Evolutionary conservation across 345 rosid species (phyloP).

Genomic region (Draba incana): DNA sequence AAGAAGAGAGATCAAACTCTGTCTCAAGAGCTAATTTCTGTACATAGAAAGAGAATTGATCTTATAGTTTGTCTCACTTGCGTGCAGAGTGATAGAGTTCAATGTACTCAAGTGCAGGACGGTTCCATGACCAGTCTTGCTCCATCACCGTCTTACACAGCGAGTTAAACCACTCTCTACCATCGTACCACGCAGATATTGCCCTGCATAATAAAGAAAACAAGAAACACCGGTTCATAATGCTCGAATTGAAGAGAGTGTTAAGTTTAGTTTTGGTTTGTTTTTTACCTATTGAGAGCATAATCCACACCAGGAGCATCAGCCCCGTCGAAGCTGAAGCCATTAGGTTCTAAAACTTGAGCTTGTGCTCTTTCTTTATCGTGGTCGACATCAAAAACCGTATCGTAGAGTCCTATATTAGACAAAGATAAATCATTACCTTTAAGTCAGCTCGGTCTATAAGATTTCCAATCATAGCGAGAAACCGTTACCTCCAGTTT

Average conservation of each 20-base stretch:
- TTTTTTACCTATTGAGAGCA: conserved; percentile 75
- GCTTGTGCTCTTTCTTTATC: conserved; percentile 84
- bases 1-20: conserved; percentile 33
- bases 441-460: not conserved
- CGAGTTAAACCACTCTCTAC: conserved; percentile 73
- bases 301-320: conserved; percentile 80
- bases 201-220: conserved; percentile 55
- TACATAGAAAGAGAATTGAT: conserved; percentile 17
- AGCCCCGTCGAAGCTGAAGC: conserved; percentile 87
- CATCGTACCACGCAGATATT: conserved; percentile 72
- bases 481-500: conserved; percentile 73
- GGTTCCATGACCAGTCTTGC: conserved; percentile 99
- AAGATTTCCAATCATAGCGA: not conserved
- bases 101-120: conserved; percentile 93
- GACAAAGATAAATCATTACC: conserved; percentile 6
- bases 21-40: conserved; percentile 22
- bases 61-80: conserved; percentile 45
- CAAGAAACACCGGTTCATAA: not conserved
- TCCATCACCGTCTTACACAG: conserved; percentile 87
- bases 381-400: conserved; percentile 90
- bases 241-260: not conserved
- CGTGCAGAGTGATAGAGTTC: conserved; percentile 91
- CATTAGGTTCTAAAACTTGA: conserved; percentile 88
- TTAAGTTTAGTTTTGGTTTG: conserved; percentile 4
- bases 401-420: conserved; percentile 76